Evolutionary conservation across 768 basidiomycete species (phyloP).

Genomic region (Hypsizygus marmoreus): DNA sequence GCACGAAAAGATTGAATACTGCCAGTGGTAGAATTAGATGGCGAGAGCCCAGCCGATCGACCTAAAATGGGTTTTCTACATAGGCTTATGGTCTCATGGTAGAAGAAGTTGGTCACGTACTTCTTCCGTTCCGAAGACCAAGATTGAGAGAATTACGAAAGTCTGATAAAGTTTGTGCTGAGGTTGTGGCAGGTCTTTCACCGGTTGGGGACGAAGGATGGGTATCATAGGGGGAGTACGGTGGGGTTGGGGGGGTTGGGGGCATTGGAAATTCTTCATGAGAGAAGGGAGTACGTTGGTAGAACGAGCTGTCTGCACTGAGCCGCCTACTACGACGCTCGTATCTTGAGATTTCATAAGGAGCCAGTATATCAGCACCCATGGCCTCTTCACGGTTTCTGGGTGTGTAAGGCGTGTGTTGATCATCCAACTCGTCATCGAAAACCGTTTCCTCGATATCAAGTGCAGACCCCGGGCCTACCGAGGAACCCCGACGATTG

Average conservation of each 20-base stretch:
- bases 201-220: conserved; percentile 14
- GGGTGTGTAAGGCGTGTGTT: conserved; percentile 12
- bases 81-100: neutral
- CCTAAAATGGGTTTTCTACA: conserved; percentile 8
- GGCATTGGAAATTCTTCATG: conserved; percentile 30
- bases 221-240: conserved; percentile 22
- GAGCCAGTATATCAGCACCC: conserved; percentile 8
- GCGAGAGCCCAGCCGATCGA: conserved; percentile 7
- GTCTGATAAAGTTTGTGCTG: conserved; percentile 41
- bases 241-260: conserved; percentile 41
- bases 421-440: conserved; percentile 29
- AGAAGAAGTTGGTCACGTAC: conserved; percentile 16
- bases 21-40: conserved; percentile 13
- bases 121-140: conserved; percentile 22
- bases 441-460: conserved; percentile 30
- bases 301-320: conserved; percentile 37
- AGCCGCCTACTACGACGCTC: conserved; percentile 19
- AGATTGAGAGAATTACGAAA: conserved; percentile 36
- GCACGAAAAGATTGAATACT: conserved; percentile 17
- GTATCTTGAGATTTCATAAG: neutral
- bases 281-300: conserved; percentile 34
- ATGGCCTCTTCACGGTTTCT: conserved; percentile 9
- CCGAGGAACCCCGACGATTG: conserved; percentile 39
- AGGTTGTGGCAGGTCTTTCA: neutral
- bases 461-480: conserved; percentile 49